phyloP scores from a whole-genome alignment of 352 stramenopile species.

The Globisporangium carolinianum region DNA sequence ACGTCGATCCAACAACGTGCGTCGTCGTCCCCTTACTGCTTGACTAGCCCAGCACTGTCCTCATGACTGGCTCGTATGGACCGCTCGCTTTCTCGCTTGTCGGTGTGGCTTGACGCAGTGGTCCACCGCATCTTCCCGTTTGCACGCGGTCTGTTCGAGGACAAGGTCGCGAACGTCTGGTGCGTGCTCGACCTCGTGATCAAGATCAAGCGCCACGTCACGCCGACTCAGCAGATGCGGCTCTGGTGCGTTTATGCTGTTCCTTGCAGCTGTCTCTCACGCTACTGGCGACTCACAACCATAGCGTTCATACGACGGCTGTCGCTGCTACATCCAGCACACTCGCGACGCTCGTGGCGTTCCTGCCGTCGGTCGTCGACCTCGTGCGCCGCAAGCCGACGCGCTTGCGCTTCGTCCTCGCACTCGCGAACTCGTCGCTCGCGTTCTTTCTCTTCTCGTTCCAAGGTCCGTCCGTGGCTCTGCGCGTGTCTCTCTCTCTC shows the following conservation, averaged over 20 bases:
- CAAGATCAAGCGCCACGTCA: slow-evolving; percentile 60
- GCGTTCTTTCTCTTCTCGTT: slow-evolving; percentile 97
- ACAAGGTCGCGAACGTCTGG: slow-evolving; percentile 97
- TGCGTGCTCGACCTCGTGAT: slow-evolving; percentile 85
- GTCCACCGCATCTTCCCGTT: slow-evolving; percentile 94
- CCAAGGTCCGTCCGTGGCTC: slow-evolving; percentile 36
- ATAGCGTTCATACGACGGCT: not conserved
- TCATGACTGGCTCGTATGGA: not conserved
- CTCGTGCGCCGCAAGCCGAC: slow-evolving; percentile 59
- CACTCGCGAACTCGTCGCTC: slow-evolving; percentile 80
- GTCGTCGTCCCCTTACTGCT: not conserved
- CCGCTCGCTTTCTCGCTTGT: not conserved
- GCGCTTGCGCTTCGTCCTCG: slow-evolving; percentile 73
- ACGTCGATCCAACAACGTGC: slow-evolving; percentile 49
- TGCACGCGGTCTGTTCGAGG: slow-evolving; percentile 94
- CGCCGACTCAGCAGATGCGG: slow-evolving; percentile 51
- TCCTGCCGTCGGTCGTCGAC: slow-evolving; percentile 79
- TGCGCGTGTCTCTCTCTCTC: slow-evolving; percentile 16
- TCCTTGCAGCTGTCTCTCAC: not conserved
- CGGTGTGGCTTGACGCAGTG: slow-evolving; percentile 35
- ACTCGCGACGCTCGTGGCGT: slow-evolving; percentile 74
- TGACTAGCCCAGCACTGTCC: no score
- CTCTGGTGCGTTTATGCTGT: slow-evolving; percentile 39
- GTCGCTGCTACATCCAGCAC: slow-evolving; percentile 26
- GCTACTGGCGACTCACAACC: not conserved